Percentiles rank a stretch among this genome's conserved stretches.
Conservation (phyloP, 2,329 filamentous ascomycete genomes). For the Sporothrix inflata region DNA sequence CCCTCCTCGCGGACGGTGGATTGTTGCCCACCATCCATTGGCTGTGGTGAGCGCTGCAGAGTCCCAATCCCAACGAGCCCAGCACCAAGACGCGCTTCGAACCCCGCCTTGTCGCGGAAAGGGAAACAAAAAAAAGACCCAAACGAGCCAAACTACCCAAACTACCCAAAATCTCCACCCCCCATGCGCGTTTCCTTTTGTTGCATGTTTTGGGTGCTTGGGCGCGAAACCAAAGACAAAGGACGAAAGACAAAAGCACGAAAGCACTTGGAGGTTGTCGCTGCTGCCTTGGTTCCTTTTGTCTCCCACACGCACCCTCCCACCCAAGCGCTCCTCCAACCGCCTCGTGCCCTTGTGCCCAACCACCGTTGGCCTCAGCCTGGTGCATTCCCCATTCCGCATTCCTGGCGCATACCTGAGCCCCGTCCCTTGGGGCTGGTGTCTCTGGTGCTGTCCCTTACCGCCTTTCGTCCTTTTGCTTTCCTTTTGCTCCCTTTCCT, state of each 20-base stretch:
- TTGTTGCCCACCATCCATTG: not conserved
- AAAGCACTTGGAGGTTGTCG: not conserved
- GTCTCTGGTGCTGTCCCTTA: not conserved
- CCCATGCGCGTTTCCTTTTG: slow-evolving; percentile 18
- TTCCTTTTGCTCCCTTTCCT: not conserved
- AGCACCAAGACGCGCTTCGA: slow-evolving; percentile 22
- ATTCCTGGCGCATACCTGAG: slow-evolving; percentile 20
- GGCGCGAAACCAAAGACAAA: not conserved
- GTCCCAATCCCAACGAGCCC: not conserved
- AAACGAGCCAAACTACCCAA: not conserved
- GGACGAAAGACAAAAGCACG: not conserved
- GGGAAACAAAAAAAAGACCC: not conserved
- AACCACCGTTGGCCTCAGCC: slow-evolving; percentile 17
- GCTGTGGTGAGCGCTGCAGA: not conserved
- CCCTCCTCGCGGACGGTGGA: no score
- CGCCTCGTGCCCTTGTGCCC: not conserved
- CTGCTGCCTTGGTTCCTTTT: not conserved
- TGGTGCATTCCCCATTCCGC: slow-evolving; percentile 18
- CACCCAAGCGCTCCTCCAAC: not conserved
- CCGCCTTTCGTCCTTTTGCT: not conserved
- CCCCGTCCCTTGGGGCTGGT: slow-evolving; percentile 14
- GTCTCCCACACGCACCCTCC: not conserved
- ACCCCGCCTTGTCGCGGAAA: slow-evolving; percentile 23
- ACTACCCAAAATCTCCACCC: not conserved
- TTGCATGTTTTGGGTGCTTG: not conserved